Evolutionary conservation across 108 stramenopile species (phyloP), one percentile per base, ranked within the genome.

Genomic region (Stephanodiscus triporus): DNA sequence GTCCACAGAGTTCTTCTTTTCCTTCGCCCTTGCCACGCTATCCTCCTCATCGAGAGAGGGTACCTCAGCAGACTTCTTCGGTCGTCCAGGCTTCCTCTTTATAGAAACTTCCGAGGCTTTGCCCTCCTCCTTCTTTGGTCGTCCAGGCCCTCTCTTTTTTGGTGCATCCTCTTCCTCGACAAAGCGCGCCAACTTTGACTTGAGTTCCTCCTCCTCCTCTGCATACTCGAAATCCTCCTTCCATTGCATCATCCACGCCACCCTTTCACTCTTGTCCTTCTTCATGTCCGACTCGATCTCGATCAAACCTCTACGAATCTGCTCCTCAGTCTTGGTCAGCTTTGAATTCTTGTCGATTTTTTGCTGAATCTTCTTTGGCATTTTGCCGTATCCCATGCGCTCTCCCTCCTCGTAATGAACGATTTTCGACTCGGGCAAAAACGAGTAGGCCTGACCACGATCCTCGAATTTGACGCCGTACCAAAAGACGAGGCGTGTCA

Each of bases 401-500:
- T 76, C 62, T 23, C 84, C 84, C 38, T 85, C 76, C 23, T 75
- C 81, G 56, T 77, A 85, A 32, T 66, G 43, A n/a, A 83, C 53
- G n/a, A 82, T 71, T 71, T 80, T 83, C 34, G 42, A 51, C 0
- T 67, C 63, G n/a, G 79, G 84, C 17, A 81, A 62, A 29, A 85
- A 82, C 16, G 77, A 79, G 50, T 71, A 83, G 24, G 66, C 84
- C 48, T 80, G 73, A 1, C 78, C 70, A 36, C 72, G 51, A 57
- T 80, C 73, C 34, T 83, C 81, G 22, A 66, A 77, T 53, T 60
- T 75, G 13, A 79, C 78, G 16, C 81, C 84, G 49, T 85, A 85
- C 84, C 84, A 85, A 70, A 79, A 85, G 9, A 85, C 81, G 26
- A 85, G 66, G 24, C 82, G 56, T 26, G 84, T 78, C 81, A 85